Percentiles rank a stretch among this genome's conserved stretches.
These are phyloP conservation scores for Fraxinus xanthoxyloides DNA, from an alignment of 305 asterid species.

Conservation along the genomic window DNA sequence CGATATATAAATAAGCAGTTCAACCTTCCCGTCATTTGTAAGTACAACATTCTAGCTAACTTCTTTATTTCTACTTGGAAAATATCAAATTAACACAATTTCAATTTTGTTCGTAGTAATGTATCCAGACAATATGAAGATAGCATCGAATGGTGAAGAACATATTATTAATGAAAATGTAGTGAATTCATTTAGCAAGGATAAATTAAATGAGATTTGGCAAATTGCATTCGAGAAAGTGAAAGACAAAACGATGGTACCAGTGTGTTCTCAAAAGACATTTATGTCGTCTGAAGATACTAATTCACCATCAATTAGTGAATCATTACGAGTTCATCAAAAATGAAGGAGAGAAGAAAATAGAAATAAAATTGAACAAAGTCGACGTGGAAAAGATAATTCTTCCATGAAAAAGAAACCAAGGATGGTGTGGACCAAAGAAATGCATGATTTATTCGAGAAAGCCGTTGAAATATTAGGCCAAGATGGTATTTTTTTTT, in stretches of 20 bases:
- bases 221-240: conserved; percentile 34
- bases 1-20: conserved; percentile 32
- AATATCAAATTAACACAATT: neutral
- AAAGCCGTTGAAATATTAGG: conserved; percentile 55
- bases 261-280: too few relatives aligned
- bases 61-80: neutral
- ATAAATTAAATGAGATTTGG: conserved; percentile 42
- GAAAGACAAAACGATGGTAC: conserved; percentile 21
- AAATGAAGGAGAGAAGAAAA: conserved; percentile 22
- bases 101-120: conserved; percentile 38
- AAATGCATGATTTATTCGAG: conserved; percentile 62
- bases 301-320: conserved; percentile 19
- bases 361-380: conserved; percentile 4
- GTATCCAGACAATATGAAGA: conserved; percentile 34
- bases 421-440: conserved; percentile 59
- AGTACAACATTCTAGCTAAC: conserved; percentile 24
- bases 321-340: neutral
- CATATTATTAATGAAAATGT: conserved; percentile 27
- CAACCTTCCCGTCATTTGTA: conserved; percentile 39
- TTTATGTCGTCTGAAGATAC: neutral
- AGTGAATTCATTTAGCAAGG: neutral
- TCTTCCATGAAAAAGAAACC: conserved; percentile 39
- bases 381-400: conserved; percentile 31
- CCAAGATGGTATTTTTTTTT: conserved; percentile 35
- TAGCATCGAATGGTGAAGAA: conserved; percentile 30